Base-by-base conservation (phyloP, 2,329 filamentous ascomycete species). In the Annulohypoxylon truncatum region DNA sequence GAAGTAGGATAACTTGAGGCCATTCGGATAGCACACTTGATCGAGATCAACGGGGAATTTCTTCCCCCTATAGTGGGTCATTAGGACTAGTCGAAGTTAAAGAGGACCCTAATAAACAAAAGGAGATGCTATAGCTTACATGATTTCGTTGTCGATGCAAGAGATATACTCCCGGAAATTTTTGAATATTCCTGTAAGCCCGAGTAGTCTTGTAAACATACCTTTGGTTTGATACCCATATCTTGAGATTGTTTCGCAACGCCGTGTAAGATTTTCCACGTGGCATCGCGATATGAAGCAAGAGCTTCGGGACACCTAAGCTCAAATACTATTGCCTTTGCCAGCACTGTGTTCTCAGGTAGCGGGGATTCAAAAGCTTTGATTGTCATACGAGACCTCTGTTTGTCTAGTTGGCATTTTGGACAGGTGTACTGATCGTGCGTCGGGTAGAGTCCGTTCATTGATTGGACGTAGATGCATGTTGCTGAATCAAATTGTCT, bases 1-100 rank as follows among this genome's bases (percentile, higher is more conserved):
- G 59, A 78, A 87, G 61, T 87, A 87, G 0, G 72, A 68, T 42
- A 84, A 80, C 1, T 73, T 77, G 8, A 87, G 64, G 0, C 81
- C 84, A 52, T 83, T 83, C 0, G 80, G 80, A 2, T 82, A 76
- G 54, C 82, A 81, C 0, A 89, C 76, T 1, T 79, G 73, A 5
- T 76, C 73, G n/a, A 80, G 70, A 0, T 73, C 67, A 0, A 81
- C 77, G 1, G 82, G 82, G 38, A 88, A 80, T 0, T 51, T 40
- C 28, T 78, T 77, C 1, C 52, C 74, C 63, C 15, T 68, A 29
- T 85, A 88, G 67, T 89, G 87, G 0, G 84, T 84, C 44, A 71
- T 70, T 2, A 73, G 46, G 13, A 78, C 74, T 76, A 40, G n/a
- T 0, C 63, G 9, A 26, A 70, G 68, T 73, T 38, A 70, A 57